Conservation (phyloP, 2,329 filamentous ascomycete species). For the Epichloe amarillans region DNA sequence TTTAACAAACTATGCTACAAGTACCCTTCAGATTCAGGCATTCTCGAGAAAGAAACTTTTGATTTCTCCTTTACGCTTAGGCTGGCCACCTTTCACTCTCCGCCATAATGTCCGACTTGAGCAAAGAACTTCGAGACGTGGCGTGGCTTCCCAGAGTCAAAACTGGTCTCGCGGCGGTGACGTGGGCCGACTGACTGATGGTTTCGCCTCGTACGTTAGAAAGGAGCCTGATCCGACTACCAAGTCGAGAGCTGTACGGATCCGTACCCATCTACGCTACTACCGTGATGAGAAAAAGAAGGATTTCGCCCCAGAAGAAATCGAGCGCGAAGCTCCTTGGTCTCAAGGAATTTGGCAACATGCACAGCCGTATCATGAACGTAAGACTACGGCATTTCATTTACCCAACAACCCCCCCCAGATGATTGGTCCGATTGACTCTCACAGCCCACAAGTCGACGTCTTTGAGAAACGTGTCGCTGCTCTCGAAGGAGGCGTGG, state of each 20-base stretch:
- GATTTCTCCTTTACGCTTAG: not conserved
- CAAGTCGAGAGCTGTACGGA: constrained; percentile 64
- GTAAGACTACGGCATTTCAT: constrained; percentile 32
- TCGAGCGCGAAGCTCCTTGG: constrained; percentile 71
- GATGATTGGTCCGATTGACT: not conserved
- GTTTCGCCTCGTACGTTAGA: constrained; percentile 28
- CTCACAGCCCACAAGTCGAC: constrained; percentile 66
- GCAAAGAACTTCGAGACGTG: constrained; percentile 59
- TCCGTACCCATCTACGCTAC: constrained; percentile 74
- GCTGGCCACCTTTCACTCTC: not conserved
- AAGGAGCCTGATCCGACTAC: constrained; percentile 70
- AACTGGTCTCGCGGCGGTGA: too few species aligned
- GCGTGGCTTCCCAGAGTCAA: too few species aligned
- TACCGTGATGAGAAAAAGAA: constrained; percentile 32
- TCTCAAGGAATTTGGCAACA: constrained; percentile 94
- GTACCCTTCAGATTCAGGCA: too few species aligned
- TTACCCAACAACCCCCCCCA: too few species aligned
- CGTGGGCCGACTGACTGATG: not conserved
- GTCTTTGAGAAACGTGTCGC: constrained; percentile 95
- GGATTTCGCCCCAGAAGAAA: not conserved
- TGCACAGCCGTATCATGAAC: constrained; percentile 95
- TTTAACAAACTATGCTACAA: too few species aligned
- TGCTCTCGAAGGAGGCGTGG: constrained; percentile 85
- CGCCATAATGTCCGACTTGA: constrained; percentile 25
- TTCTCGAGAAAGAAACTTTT: not conserved